These are phyloP conservation scores for Aspergillus fumigatus DNA, from an alignment of 2,329 filamentous ascomycete genomes.

Conservation along the genomic window DNA sequence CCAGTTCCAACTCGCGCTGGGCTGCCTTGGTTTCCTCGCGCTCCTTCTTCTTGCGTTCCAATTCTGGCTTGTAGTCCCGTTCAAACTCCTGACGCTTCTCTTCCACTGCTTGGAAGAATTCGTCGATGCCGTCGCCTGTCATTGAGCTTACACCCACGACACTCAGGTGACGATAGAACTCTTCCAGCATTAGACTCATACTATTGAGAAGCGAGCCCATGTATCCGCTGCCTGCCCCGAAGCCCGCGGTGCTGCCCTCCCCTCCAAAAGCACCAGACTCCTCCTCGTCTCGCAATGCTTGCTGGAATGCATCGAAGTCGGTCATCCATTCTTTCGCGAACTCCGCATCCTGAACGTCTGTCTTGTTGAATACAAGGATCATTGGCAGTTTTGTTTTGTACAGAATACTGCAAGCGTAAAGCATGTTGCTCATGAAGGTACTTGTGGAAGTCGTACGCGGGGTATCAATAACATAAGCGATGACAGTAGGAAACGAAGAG, in stretches of 20 bases:
- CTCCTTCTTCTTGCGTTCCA: constrained; percentile 71
- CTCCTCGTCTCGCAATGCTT: constrained; percentile 75
- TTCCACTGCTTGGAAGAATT: constrained; percentile 86
- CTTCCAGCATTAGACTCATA: constrained; percentile 95
- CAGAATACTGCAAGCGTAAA: constrained; percentile 96
- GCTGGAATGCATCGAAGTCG: constrained; percentile 93
- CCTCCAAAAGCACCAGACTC: constrained; percentile 70
- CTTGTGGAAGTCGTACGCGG: constrained; percentile 87
- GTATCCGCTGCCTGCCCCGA: constrained; percentile 77
- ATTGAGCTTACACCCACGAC: constrained; percentile 92
- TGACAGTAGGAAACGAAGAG: constrained; percentile 90
- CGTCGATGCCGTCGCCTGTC: constrained; percentile 84
- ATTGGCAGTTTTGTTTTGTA: constrained; percentile 99
- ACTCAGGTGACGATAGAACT: constrained; percentile 91
- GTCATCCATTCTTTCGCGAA: constrained; percentile 99
- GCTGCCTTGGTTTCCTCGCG: constrained; percentile 70
- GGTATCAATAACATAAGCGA: constrained; percentile 96
- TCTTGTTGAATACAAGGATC: constrained; percentile 99
- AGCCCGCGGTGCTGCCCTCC: constrained; percentile 56
- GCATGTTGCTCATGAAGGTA: constrained; percentile 99
- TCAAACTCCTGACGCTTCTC: constrained; percentile 86
- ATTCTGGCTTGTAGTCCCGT: constrained; percentile 84
- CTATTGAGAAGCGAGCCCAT: constrained; percentile 95
- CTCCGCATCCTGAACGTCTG: constrained; percentile 82
- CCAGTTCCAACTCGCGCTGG: constrained; percentile 73